A percentile compares a stretch with the other conserved stretches of the same genome.
Evolutionary conservation across 176 grass and related monocot species (phyloP).

Genomic region (Dactylis glomerata): DNA sequence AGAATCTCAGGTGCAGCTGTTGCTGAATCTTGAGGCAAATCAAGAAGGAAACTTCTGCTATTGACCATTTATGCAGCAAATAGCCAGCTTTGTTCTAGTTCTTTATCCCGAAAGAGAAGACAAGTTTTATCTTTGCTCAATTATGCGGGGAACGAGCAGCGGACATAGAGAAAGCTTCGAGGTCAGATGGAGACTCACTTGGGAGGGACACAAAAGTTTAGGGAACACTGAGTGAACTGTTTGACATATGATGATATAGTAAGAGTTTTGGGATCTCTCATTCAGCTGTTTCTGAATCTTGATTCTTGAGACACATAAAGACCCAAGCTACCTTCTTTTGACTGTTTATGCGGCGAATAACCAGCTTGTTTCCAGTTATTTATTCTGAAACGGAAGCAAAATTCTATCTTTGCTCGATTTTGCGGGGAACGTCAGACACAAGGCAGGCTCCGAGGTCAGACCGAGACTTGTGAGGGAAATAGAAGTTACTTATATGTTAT

Average conservation of each 20-base stretch:
- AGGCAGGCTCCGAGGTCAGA: conserved; percentile 1
- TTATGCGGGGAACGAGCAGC: conserved; percentile 30
- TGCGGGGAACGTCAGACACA: conserved; percentile 31
- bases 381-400: conserved; percentile 15
- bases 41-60: conserved; percentile 29
- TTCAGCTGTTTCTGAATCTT: conserved; percentile 16
- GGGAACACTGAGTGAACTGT: neutral
- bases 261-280: conserved; percentile 1
- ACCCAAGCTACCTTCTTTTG: conserved; percentile 28
- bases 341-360: conserved; percentile 19
- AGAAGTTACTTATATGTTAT: neutral
- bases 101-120: conserved; percentile 7
- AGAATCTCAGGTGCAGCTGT: conserved; percentile 15
- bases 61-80: conserved; percentile 31
- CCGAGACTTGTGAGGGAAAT: conserved; percentile 17
- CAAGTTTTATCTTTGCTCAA: conserved; percentile 29
- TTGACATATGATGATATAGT: neutral
- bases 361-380: neutral
- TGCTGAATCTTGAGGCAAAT: conserved; percentile 29
- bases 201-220: conserved; percentile 11
- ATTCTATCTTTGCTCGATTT: conserved; percentile 24
- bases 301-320: conserved; percentile 25
- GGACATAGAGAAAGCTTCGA: neutral
- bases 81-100: neutral
- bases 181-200: neutral